phyloP scores from a whole-genome alignment of 805 yeast genomes.

The Metschnikowia lochheadii region DNA sequence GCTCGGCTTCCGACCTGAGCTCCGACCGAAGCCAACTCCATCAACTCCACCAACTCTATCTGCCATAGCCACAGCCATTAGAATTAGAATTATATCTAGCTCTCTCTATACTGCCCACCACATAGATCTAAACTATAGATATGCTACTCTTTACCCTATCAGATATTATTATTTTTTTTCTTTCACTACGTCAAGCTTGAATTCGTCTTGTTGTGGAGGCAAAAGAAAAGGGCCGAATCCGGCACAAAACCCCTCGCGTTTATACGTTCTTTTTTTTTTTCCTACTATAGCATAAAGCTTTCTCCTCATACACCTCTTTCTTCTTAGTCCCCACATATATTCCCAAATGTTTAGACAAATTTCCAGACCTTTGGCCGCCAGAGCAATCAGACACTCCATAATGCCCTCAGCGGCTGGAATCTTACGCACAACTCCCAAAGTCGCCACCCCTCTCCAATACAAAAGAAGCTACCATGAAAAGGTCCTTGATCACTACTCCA shows the following conservation, averaged over 20 bases:
- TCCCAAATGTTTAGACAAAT: conserved; percentile 16
- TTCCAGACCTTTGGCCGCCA: conserved; percentile 10
- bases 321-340: background rate
- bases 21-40: background rate
- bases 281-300: background rate
- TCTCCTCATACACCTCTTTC: background rate
- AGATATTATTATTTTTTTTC: too few relatives aligned
- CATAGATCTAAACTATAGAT: too few relatives aligned
- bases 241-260: conserved; percentile 5
- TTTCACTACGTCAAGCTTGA: too few relatives aligned
- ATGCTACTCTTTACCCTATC: too few relatives aligned
- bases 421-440: conserved; percentile 6
- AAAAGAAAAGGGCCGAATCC: background rate
- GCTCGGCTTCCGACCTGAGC: background rate
- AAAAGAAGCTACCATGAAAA: conserved; percentile 72
- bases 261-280: background rate
- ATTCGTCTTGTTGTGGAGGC: background rate
- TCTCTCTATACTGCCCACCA: too few relatives aligned
- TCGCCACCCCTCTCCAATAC: conserved; percentile 3
- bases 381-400: conserved; percentile 8
- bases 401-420: conserved; percentile 8
- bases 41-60: too few relatives aligned
- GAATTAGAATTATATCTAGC: too few relatives aligned
- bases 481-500: conserved; percentile 92
- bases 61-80: too few relatives aligned